Base-by-base conservation (phyloP, 257 asterid species). In the Orobanche coerulescens region DNA sequence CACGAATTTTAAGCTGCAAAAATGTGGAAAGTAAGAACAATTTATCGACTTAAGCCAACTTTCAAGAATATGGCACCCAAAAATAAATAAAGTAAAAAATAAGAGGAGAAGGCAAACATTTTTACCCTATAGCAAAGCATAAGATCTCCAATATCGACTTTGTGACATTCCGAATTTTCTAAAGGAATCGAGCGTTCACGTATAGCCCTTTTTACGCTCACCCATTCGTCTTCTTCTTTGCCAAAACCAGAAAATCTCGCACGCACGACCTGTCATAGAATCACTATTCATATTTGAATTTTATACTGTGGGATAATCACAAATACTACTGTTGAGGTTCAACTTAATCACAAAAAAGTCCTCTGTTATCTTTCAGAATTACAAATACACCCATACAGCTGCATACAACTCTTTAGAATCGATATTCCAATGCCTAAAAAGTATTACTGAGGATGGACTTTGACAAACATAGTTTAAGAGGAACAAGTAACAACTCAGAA, bases 211-310 rank as follows among this genome's bases (percentile, higher is more conserved):
- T 61, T 71, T 13, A 85, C 76, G 66, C 71, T 84, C 66, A 89
- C 87, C 99, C 99, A 93, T 64, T 89, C 97, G 68, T 93, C 99
- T 65, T 93, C 85, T 15, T 80, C 87, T 55, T 83, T 75, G 24
- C 81, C 79, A 52, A 84, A 93, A 37, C 96, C 96, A 56, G 86
- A 76, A 79, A 78, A 93, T 70, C 97, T 82, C 72, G 85, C 90
- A 49, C 96, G 94, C 75, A 80, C 97, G 13, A 75, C 66, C 97
- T 87, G 84, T 2, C 26, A 46, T 18, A 46, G 14, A 31, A 28
- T 31, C 14, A n/a, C n/a, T 13, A 54, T 5, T 1, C 16, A 43
- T 40, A 4, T 13, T n/a, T 19, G 62, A 50, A 36, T 39, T 24
- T 37, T 23, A 15, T 40, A 40, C n/a, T 40, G 14, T 5, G 18